Evolutionary conservation across 352 stramenopile genomes (phyloP), one percentile per base, ranked within the genome.

Genomic region (Aphanomyces stellatus): DNA sequence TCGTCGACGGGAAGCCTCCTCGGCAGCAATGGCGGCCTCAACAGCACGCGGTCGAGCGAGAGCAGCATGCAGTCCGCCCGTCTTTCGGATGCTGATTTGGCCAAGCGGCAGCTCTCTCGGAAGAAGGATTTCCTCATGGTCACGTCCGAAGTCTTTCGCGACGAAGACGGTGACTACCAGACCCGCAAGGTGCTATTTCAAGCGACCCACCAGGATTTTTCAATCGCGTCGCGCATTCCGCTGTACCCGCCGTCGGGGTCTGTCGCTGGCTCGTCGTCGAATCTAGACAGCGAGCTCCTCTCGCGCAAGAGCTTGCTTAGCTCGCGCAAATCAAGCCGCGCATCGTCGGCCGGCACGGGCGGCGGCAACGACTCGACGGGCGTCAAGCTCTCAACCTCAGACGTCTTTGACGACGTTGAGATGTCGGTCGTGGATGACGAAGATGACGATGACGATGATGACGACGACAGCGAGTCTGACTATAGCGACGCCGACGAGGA

Each of bases 91-190:
- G 79, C 74, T 27, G 83, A 91, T 30, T 67, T 95, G 61, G 78
- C 91, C 72, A 92, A 93, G 70, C 80, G 87, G 2, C 90, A 85
- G 49, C 74, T 96, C 1, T 92, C 84, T 37, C 80, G 87, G 17
- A 92, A 94, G 63, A 91, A 93, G 40, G 88, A 96, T 65, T 96
- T 96, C 51, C 72, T 96, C 46, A 96, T 96, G 88, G 85, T 96
- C 27, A 96, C 86, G 15, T 92, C 84, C 0, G 85, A 95, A 55
- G 87, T 95, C n/a, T 93, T 95, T 43, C 85, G 85, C 56, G 78
- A 88, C 60, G 80, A 93, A 69, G 82, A 83, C 8, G 87, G 87
- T 22, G 87, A 91, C 71, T 93, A 89, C 60, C 87, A 95, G 65
- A 85, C 81, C 28, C 82, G 87, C n/a, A 95, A 95, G 65, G 90